Conservation (phyloP, 192 early-diverging fungal genomes). For the Coemansia sp. region DNA sequence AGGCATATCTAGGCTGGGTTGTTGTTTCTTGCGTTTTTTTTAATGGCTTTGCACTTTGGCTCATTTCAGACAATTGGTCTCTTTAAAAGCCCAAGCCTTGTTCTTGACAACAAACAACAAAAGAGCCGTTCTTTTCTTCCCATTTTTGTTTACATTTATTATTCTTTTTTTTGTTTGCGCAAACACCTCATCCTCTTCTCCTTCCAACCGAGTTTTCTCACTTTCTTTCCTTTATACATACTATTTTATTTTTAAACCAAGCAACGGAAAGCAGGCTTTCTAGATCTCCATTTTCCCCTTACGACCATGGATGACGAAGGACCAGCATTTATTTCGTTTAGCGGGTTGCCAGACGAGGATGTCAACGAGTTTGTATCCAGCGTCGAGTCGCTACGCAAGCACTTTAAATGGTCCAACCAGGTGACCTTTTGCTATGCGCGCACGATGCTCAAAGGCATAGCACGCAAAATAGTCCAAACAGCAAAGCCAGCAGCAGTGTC, state of each 20-base stretch:
- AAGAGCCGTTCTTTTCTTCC: too few species aligned
- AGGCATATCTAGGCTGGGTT: too few species aligned
- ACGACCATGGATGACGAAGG: constrained; percentile 45
- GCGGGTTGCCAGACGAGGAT: constrained; percentile 44
- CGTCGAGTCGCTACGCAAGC: constrained; percentile 50
- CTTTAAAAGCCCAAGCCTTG: too few species aligned
- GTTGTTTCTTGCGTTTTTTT: too few species aligned
- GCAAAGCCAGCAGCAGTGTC: neutral
- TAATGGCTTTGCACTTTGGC: too few species aligned
- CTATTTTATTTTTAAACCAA: neutral
- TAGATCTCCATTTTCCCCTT: neutral
- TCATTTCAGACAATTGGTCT: too few species aligned
- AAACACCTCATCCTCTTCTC: neutral
- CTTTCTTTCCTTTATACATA: neutral
- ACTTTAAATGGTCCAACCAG: constrained; percentile 55
- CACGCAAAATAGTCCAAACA: constrained; percentile 33
- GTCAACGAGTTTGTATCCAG: constrained; percentile 47
- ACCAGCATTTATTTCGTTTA: constrained; percentile 53
- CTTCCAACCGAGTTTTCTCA: too few species aligned
- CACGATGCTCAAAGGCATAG: constrained; percentile 51
- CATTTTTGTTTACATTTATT: too few species aligned
- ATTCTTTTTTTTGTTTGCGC: neutral
- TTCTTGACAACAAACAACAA: too few species aligned
- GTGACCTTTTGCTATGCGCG: constrained; percentile 51
- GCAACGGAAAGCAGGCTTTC: constrained; percentile 1